Evolutionary conservation across 176 grass and related monocot species (phyloP).

Genomic region (Triticum turgidum): DNA sequence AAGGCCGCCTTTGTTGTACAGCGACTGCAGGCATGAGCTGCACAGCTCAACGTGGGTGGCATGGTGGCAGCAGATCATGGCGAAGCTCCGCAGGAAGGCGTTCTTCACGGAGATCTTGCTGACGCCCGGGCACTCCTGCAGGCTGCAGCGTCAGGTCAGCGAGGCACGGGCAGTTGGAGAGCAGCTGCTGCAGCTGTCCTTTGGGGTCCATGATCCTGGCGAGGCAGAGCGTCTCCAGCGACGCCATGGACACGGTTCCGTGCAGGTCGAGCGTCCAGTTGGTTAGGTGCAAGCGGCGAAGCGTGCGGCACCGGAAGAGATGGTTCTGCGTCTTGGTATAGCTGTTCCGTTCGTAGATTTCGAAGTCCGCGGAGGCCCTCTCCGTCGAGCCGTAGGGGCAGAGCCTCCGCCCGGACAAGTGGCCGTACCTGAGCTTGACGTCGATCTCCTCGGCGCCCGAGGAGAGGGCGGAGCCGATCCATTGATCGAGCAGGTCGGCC

Average conservation of each 20-base stretch:
- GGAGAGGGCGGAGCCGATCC: not conserved
- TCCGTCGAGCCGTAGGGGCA: not conserved
- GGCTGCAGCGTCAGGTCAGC: not conserved
- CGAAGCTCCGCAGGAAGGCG: not conserved
- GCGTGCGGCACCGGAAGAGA: not conserved
- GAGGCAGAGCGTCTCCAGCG: not conserved
- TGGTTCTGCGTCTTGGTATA: not conserved
- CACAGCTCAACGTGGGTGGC: not conserved
- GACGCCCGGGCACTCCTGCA: not conserved
- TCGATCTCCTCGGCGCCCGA: not conserved
- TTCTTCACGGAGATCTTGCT: not conserved
- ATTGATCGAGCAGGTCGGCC: not conserved
- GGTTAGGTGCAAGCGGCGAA: not conserved
- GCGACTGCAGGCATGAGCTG: not conserved
- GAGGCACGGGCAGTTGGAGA: not conserved
- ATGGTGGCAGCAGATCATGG: slow-evolving; percentile 18
- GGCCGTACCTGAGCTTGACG: not conserved
- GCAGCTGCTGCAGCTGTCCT: not conserved
- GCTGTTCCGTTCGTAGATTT: not conserved
- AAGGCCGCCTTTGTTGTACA: slow-evolving; percentile 12
- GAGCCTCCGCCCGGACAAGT: not conserved
- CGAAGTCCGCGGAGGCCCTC: not conserved
- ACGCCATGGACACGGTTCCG: not conserved
- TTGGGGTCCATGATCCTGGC: not conserved
- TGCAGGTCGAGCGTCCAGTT: not conserved